Conservation (phyloP, 306 rosid species). For the Quercus aquifolioides region DNA sequence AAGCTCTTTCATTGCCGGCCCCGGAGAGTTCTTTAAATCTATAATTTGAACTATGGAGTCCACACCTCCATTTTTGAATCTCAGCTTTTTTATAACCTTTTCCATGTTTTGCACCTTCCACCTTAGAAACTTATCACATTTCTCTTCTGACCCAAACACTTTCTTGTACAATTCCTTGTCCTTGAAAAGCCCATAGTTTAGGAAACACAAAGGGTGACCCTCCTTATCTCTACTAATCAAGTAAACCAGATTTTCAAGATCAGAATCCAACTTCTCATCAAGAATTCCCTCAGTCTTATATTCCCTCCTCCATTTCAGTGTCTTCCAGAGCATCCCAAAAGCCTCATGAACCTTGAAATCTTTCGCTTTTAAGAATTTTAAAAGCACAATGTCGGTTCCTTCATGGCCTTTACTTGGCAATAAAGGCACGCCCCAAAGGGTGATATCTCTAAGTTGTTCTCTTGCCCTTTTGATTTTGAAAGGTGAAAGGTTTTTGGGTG, state of each 20-base stretch:
- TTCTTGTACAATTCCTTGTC: slow-evolving; percentile 36
- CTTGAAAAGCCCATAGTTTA: slow-evolving; percentile 36
- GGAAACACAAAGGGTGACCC: slow-evolving; percentile 64
- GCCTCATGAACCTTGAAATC: slow-evolving; percentile 63
- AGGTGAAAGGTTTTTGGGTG: background rate
- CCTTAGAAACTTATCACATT: slow-evolving; percentile 45
- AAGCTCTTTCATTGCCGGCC: slow-evolving; percentile 56
- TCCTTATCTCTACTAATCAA: slow-evolving; percentile 47
- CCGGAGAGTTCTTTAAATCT: slow-evolving; percentile 57
- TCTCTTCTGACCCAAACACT: slow-evolving; percentile 47
- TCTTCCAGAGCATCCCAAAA: slow-evolving; percentile 62
- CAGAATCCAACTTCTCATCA: slow-evolving; percentile 34
- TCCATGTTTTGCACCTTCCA: slow-evolving; percentile 67
- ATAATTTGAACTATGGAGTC: slow-evolving; percentile 51
- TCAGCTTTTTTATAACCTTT: slow-evolving; percentile 37
- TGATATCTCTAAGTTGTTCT: slow-evolving; percentile 36
- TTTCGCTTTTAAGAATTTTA: slow-evolving; percentile 68
- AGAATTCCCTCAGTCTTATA: slow-evolving; percentile 40
- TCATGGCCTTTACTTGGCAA: slow-evolving; percentile 75
- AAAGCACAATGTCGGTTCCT: slow-evolving; percentile 59
- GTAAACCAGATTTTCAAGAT: slow-evolving; percentile 28
- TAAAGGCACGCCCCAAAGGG: slow-evolving; percentile 83
- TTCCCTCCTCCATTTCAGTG: slow-evolving; percentile 56
- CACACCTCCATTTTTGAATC: slow-evolving; percentile 60
- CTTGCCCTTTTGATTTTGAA: slow-evolving; percentile 1